Evolutionary conservation across 2,329 filamentous ascomycete species (phyloP).

Genomic region (Penicillium aurantiogriseum): DNA sequence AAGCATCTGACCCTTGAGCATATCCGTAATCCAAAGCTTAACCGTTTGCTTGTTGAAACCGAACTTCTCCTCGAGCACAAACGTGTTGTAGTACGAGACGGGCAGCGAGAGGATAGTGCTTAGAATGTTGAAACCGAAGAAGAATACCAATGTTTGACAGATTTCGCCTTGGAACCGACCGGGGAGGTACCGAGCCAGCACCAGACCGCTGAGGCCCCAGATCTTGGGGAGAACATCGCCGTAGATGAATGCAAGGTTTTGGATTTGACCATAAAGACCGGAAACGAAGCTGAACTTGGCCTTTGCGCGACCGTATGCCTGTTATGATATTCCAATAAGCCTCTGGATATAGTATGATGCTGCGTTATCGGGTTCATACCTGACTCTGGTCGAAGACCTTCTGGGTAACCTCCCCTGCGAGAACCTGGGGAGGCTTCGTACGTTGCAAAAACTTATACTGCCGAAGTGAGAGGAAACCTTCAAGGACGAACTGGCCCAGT

Average conservation of each 20-base stretch:
- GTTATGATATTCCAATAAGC: not conserved
- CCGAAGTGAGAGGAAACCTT: constrained; percentile 82
- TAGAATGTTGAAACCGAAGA: constrained; percentile 80
- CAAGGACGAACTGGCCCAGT: constrained; percentile 83
- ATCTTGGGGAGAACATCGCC: constrained; percentile 87
- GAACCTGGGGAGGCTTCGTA: constrained; percentile 77
- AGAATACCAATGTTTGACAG: constrained; percentile 86
- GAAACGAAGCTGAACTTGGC: constrained; percentile 81
- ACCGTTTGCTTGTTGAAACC: constrained; percentile 99
- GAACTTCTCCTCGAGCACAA: constrained; percentile 93
- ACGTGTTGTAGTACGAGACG: constrained; percentile 84
- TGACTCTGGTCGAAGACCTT: constrained; percentile 94
- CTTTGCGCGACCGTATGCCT: constrained; percentile 93
- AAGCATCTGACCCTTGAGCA: constrained; percentile 86
- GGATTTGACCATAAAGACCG: constrained; percentile 79
- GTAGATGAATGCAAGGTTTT: constrained; percentile 86
- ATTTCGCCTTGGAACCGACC: constrained; percentile 85
- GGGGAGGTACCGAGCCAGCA: constrained; percentile 73
- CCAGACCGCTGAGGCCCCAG: constrained; percentile 76
- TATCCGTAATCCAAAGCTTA: constrained; percentile 81
- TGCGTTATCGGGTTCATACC: constrained; percentile 42
- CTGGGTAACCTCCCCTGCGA: constrained; percentile 82
- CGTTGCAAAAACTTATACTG: constrained; percentile 85
- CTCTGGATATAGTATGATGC: not conserved
- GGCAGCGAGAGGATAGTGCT: constrained; percentile 78